Percentiles rank a stretch among this genome's conserved stretches.
Evolutionary conservation across 164 flowering plant genomes (phyloP).

Genomic region (Nelumbo lutea): DNA sequence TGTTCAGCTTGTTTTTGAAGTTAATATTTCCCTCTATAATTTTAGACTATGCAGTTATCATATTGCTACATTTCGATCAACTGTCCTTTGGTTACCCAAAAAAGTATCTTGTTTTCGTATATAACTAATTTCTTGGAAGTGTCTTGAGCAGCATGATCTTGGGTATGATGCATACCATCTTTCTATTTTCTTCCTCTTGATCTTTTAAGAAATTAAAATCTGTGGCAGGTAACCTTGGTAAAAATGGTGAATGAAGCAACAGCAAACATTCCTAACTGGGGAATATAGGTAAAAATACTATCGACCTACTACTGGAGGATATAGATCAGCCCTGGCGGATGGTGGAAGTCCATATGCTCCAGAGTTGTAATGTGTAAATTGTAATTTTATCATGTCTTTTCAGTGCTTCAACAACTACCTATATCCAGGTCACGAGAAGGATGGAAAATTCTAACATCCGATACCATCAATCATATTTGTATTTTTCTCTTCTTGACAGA

Average conservation of each 20-base stretch:
- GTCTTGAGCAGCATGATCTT: not conserved
- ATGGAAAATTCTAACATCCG: not conserved
- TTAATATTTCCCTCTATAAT: not conserved
- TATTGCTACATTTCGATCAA: not conserved
- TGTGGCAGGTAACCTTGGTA: conserved; percentile 40
- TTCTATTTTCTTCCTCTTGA: too few species aligned
- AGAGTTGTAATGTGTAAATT: not conserved
- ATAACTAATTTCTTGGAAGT: not conserved
- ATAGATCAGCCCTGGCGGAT: not conserved
- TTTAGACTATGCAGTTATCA: not conserved
- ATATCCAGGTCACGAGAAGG: not conserved
- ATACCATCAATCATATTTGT: not conserved
- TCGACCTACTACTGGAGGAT: not conserved
- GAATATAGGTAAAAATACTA: not conserved
- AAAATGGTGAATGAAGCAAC: conserved; percentile 55
- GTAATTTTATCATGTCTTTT: not conserved
- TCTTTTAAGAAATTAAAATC: too few species aligned
- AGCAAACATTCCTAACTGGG: conserved; percentile 44
- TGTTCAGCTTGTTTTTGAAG: not conserved
- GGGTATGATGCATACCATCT: too few species aligned
- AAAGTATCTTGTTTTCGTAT: not conserved
- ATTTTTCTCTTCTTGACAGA: too few species aligned
- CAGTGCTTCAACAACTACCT: not conserved
- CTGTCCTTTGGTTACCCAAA: not conserved
- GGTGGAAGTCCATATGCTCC: not conserved